These are phyloP conservation scores for Cinchona pubescens DNA, from an alignment of 257 asterid species.

Conservation along the genomic window DNA sequence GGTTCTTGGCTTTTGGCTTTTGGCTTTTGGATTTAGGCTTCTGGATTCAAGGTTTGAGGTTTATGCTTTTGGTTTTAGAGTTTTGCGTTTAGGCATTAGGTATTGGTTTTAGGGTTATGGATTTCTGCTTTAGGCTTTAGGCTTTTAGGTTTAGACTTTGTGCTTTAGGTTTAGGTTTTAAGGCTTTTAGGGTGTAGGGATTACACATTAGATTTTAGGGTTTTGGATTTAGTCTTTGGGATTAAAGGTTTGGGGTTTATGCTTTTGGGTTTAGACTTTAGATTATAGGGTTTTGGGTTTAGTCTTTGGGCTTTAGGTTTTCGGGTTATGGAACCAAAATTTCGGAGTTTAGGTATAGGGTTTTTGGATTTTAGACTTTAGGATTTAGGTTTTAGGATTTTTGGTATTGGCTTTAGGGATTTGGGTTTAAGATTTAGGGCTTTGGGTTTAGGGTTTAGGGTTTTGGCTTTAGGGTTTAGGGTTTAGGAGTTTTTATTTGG, in stretches of 20 bases:
- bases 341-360: no score
- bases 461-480: conserved; percentile 6
- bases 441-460: conserved; percentile 2
- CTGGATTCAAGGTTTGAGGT: conserved; percentile 12
- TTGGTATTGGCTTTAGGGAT: no score
- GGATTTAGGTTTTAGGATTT: no score
- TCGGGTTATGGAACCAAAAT: background rate
- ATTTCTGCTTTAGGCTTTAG: background rate
- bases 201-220: conserved; percentile 8
- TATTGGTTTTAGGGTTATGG: no score
- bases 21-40: background rate
- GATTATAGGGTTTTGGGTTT: background rate
- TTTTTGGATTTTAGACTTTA: background rate
- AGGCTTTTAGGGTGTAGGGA: no score
- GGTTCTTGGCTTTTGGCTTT: background rate
- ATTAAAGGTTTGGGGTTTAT: conserved; percentile 1
- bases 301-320: no score
- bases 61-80: no score
- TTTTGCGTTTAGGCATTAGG: no score
- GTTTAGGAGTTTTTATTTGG: background rate
- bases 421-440: background rate
- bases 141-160: no score
- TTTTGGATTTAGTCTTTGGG: conserved; percentile 9
- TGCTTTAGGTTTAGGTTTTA: no score
- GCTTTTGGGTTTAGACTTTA: background rate